Conservation (phyloP, 192 early-diverging fungal species). For the Linnemannia elongata region DNA sequence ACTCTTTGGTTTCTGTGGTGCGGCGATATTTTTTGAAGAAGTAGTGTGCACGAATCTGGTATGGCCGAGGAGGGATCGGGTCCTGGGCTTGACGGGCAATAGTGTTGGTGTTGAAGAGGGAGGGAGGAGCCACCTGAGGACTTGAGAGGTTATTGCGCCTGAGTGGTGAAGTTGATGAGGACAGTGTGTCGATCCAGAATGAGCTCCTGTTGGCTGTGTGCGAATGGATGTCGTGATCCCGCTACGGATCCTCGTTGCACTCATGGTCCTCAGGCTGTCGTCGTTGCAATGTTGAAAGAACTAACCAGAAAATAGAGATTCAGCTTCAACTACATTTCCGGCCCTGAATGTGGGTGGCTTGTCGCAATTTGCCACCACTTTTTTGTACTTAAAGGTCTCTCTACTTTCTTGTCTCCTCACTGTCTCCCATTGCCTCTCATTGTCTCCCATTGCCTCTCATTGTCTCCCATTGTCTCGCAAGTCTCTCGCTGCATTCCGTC, state of each 20-base stretch:
- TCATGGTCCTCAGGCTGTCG: slow-evolving; percentile 14
- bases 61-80: neutral
- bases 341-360: slow-evolving; percentile 34
- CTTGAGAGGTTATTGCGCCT: neutral
- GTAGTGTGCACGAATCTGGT: neutral
- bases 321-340: neutral
- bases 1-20: neutral
- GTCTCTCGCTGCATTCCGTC: neutral
- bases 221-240: neutral
- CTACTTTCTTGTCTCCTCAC: neutral
- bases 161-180: neutral
- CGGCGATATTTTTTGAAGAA: neutral
- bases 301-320: neutral
- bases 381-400: neutral
- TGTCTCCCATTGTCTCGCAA: neutral
- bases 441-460: neutral
- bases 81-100: neutral
- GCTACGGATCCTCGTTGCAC: slow-evolving; percentile 22
- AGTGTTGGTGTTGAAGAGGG: neutral
- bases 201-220: neutral
- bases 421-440: neutral
- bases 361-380: slow-evolving; percentile 30
- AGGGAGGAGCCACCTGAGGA: neutral
- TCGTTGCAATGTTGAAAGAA: neutral
- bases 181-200: neutral